These are phyloP conservation scores for Lactifluus hygrophoroides DNA, from an alignment of 768 basidiomycete genomes.

Conservation along the genomic window DNA sequence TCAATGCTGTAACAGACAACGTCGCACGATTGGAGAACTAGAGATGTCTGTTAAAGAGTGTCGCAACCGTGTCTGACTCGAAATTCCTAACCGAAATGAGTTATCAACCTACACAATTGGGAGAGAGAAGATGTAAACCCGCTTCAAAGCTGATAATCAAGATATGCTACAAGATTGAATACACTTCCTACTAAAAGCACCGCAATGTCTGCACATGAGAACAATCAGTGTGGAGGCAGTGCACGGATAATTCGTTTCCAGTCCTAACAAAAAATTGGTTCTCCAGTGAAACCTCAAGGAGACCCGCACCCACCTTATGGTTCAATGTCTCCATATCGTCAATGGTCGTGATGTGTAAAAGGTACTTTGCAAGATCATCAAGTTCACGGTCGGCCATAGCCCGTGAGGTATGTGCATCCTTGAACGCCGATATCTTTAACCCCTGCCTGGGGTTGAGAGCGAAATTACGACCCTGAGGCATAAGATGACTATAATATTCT, in stretches of 20 bases:
- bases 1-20: conserved; percentile 45
- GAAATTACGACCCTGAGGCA: conserved; percentile 51
- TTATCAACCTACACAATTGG: neutral
- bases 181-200: neutral
- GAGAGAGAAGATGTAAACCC: neutral
- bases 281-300: neutral
- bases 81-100: neutral
- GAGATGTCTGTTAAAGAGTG: neutral
- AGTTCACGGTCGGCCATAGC: conserved; percentile 63
- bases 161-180: neutral
- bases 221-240: conserved; percentile 19
- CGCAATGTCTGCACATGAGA: neutral
- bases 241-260: conserved; percentile 29
- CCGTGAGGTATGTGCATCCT: conserved; percentile 60
- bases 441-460: conserved; percentile 81
- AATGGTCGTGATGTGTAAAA: conserved; percentile 51
- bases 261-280: conserved; percentile 22
- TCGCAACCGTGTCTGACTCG: neutral
- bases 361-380: conserved; percentile 51
- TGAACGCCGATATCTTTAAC: conserved; percentile 76
- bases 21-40: conserved; percentile 30
- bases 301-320: conserved; percentile 47
- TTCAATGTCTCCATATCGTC: conserved; percentile 55
- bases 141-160: neutral
- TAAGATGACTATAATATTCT: neutral